phyloP scores from a whole-genome alignment of 139 green algal genomes.

The Pleodorina starrii region DNA sequence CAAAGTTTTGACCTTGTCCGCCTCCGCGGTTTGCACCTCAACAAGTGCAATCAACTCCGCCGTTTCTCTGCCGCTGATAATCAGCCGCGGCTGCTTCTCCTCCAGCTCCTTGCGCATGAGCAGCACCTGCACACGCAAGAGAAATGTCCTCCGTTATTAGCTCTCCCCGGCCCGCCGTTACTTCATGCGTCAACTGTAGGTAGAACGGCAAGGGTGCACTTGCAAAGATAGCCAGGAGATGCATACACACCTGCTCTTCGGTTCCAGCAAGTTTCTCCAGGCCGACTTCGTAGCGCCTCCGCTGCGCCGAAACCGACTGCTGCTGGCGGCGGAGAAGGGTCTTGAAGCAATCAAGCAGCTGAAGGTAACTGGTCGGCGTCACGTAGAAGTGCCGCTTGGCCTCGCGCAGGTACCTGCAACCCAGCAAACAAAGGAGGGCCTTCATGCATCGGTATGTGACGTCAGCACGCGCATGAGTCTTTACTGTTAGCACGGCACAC shows the following conservation, averaged over 20 bases:
- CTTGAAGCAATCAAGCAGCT: conserved; percentile 80
- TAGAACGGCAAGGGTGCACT: too few species aligned
- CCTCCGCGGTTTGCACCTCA: conserved; percentile 74
- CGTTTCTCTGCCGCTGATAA: conserved; percentile 75
- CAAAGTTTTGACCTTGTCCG: conserved; percentile 72
- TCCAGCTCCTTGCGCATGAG: conserved; percentile 79
- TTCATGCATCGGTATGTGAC: too few species aligned
- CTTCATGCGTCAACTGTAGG: too few species aligned
- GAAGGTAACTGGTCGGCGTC: conserved; percentile 85
- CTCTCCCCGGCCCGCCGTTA: too few species aligned
- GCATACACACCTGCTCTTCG: conserved; percentile 66
- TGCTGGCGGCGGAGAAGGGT: conserved; percentile 33
- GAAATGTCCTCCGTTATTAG: too few species aligned
- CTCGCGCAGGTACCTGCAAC: conserved; percentile 49
- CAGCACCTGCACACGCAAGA: conserved; percentile 45
- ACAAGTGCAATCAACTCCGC: conserved; percentile 77
- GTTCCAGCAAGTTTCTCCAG: conserved; percentile 80
- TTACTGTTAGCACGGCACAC: too few species aligned
- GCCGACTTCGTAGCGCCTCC: conserved; percentile 73
- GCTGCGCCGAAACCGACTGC: conserved; percentile 55
- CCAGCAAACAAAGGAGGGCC: too few species aligned
- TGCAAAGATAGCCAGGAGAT: too few species aligned
- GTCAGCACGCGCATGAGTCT: too few species aligned
- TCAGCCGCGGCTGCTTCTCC: conserved; percentile 80
- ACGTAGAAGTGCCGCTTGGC: conserved; percentile 78